Evolutionary conservation across 1,284 basidiomycete species (phyloP).

Genomic region (Exsudoporus floridanus): DNA sequence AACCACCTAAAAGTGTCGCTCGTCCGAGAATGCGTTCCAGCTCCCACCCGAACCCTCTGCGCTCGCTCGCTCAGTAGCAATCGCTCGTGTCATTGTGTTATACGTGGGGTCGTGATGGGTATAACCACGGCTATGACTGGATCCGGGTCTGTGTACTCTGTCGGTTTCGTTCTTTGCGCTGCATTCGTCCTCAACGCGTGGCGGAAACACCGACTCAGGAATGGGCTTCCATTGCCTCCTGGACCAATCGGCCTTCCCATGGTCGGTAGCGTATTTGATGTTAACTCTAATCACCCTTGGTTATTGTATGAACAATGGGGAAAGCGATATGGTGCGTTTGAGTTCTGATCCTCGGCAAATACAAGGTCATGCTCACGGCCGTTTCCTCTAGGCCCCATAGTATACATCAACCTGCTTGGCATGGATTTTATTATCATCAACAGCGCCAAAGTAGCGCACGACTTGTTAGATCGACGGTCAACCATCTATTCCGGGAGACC

Average conservation of each 20-base stretch:
- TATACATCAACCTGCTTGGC: conserved; percentile 39
- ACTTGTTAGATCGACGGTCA: conserved; percentile 43
- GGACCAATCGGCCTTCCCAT: conserved; percentile 32
- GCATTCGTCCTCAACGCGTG: conserved; percentile 12
- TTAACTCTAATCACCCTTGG: conserved; percentile 26
- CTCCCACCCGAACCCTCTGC: too few species aligned
- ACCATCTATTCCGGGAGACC: conserved; percentile 46
- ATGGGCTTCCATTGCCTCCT: conserved; percentile 29
- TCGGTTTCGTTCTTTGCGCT: conserved; percentile 11
- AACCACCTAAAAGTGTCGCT: neutral
- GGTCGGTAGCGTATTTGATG: conserved; percentile 25
- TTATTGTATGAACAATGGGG: conserved; percentile 33
- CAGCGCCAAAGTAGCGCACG: conserved; percentile 36
- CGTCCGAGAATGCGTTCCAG: neutral
- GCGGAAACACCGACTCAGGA: conserved; percentile 8
- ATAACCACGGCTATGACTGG: neutral
- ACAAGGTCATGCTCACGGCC: neutral
- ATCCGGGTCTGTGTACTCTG: conserved; percentile 2
- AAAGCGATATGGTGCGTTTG: conserved; percentile 28
- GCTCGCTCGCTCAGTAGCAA: neutral
- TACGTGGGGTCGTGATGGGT: neutral
- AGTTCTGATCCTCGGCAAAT: neutral
- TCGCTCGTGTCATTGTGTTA: neutral
- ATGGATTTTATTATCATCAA: conserved; percentile 42
- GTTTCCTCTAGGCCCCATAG: conserved; percentile 32